A percentile compares a stretch with the other conserved stretches of the same genome.
Conservation (phyloP, 2,329 filamentous ascomycete genomes). For the Botryotinia calthae region DNA sequence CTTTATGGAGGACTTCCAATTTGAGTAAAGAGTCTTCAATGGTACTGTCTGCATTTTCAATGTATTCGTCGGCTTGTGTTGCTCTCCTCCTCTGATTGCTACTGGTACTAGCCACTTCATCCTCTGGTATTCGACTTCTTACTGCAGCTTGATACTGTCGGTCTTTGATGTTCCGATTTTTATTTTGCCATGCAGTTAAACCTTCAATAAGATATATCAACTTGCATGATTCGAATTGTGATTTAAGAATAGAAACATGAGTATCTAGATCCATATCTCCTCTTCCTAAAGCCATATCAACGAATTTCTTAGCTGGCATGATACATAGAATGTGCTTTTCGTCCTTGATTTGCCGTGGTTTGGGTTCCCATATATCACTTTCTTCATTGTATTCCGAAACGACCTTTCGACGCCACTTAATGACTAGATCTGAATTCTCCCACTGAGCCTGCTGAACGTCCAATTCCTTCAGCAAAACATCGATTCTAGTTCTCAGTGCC, state of each 20-base stretch:
- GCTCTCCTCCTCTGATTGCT: constrained; percentile 37
- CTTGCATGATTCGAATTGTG: constrained; percentile 50
- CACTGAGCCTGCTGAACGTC: constrained; percentile 48
- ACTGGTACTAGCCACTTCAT: constrained; percentile 28
- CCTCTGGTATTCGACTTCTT: constrained; percentile 46
- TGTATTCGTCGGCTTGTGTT: constrained; percentile 47
- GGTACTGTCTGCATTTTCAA: constrained; percentile 57
- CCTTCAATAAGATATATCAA: constrained; percentile 73
- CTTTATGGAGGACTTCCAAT: constrained; percentile 65
- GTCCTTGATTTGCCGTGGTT: constrained; percentile 42
- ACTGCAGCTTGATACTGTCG: constrained; percentile 66
- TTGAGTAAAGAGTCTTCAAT: constrained; percentile 70
- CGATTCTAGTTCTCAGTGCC: constrained; percentile 45
- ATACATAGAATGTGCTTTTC: constrained; percentile 56
- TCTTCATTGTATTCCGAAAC: constrained; percentile 48
- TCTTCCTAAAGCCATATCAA: constrained; percentile 52
- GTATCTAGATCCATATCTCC: constrained; percentile 53
- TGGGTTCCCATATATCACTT: constrained; percentile 50
- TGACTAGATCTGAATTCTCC: constrained; percentile 47
- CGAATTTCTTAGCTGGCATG: constrained; percentile 63
- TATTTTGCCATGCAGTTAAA: constrained; percentile 62
- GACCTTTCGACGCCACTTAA: constrained; percentile 55
- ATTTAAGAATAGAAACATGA: constrained; percentile 57
- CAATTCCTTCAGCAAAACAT: constrained; percentile 51
- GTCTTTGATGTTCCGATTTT: constrained; percentile 66